A percentile compares a stretch with the other conserved stretches of the same genome.
Evolutionary conservation across 2,329 filamentous ascomycete species (phyloP).

Genomic region (Trichoderma oligosporum): DNA sequence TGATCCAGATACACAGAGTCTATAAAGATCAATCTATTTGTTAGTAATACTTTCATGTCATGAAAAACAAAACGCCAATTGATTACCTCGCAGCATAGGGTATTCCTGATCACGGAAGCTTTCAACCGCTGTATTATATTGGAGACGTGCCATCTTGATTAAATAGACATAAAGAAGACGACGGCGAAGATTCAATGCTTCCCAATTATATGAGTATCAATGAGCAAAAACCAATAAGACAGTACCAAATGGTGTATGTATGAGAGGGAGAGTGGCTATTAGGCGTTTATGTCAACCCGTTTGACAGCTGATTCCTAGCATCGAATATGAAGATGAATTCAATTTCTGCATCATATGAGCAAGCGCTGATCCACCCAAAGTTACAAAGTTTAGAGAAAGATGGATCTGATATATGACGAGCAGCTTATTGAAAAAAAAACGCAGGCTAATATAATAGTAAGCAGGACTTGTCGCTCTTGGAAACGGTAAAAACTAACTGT

Average conservation of each 20-base stretch:
- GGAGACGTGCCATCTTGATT: not conserved
- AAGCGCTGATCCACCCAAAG: not conserved
- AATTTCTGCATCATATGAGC: slow-evolving; percentile 1
- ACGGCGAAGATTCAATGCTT: too few relatives aligned
- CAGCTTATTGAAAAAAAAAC: not conserved
- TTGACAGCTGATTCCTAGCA: slow-evolving; percentile 1
- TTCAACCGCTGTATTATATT: slow-evolving; percentile 59
- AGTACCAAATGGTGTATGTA: not conserved
- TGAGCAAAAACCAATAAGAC: too few relatives aligned
- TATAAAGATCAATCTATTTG: slow-evolving; percentile 32
- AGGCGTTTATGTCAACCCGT: not conserved
- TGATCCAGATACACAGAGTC: slow-evolving; percentile 83
- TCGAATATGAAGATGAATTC: not conserved
- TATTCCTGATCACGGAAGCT: slow-evolving; percentile 57
- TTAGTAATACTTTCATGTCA: not conserved
- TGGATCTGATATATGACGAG: not conserved
- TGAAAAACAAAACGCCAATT: not conserved
- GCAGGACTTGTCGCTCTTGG: slow-evolving; percentile 13
- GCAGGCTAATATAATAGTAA: slow-evolving; percentile 2
- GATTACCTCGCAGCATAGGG: slow-evolving; percentile 64
- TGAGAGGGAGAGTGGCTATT: not conserved
- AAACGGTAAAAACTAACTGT: too few relatives aligned
- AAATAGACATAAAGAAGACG: not conserved
- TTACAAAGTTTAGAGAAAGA: not conserved
- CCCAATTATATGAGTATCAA: too few relatives aligned